Percentiles rank a stretch among this genome's conserved stretches.
Evolutionary conservation across 176 grass and related monocot genomes (phyloP).

Genomic region (Rhipidocladum racemiflorum): DNA sequence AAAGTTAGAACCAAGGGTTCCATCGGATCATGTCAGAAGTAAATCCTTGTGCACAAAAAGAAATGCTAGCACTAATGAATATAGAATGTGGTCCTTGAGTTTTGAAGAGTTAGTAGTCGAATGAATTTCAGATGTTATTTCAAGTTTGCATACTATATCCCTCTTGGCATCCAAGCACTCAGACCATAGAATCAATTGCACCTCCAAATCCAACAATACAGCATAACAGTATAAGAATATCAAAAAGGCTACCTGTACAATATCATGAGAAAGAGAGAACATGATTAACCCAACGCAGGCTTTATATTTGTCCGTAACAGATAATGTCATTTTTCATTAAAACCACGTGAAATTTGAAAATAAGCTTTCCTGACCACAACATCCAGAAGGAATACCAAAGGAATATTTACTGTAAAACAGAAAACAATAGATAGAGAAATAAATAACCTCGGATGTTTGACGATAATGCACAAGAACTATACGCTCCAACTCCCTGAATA

Average conservation of each 20-base stretch:
- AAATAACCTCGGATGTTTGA: conserved; percentile 73
- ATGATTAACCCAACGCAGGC: background rate
- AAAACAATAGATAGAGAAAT: conserved; percentile 22
- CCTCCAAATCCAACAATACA: background rate
- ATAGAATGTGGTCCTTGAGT: too few species aligned
- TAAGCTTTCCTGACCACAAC: background rate
- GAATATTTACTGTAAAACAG: conserved; percentile 25
- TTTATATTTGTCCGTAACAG: conserved; percentile 10
- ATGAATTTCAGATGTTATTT: background rate
- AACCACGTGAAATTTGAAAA: background rate
- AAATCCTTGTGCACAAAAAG: background rate
- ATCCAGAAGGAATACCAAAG: background rate
- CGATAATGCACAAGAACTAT: conserved; percentile 98
- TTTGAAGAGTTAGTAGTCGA: background rate
- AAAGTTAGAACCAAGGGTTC: background rate
- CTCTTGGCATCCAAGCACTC: background rate
- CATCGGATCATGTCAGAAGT: background rate
- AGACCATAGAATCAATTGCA: background rate
- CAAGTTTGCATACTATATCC: background rate
- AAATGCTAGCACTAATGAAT: background rate
- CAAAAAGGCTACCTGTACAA: background rate
- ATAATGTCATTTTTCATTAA: background rate
- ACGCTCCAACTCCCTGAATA: conserved; percentile 83
- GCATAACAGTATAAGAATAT: background rate
- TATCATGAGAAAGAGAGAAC: background rate